phyloP scores from a whole-genome alignment of 306 rosid species.

The Pterocarpus santalinus region DNA sequence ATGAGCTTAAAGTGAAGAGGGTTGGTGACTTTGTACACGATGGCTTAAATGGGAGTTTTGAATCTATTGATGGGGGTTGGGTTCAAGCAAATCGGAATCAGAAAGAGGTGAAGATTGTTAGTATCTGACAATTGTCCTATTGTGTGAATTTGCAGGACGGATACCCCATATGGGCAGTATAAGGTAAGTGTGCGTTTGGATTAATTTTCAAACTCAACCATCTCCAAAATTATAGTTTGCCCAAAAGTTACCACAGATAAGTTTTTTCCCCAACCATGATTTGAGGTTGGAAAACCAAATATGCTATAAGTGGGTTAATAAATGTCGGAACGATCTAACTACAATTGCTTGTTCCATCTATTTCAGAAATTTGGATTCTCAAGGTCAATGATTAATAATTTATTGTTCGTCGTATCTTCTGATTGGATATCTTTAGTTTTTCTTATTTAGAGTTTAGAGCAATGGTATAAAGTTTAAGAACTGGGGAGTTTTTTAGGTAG shows the following conservation, averaged over 20 bases:
- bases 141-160: background rate
- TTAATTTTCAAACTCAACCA: background rate
- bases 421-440: slow-evolving; percentile 3
- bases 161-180: no score
- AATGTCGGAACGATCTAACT: background rate
- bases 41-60: slow-evolving; percentile 67
- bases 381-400: slow-evolving; percentile 13
- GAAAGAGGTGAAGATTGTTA: slow-evolving; percentile 37
- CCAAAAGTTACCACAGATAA: no score
- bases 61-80: slow-evolving; percentile 73
- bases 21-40: slow-evolving; percentile 74
- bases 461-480: background rate
- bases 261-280: background rate
- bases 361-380: slow-evolving; percentile 14
- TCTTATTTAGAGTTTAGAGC: background rate
- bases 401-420: background rate
- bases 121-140: slow-evolving; percentile 26
- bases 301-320: no score
- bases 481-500: background rate
- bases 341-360: slow-evolving; percentile 25
- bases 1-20: slow-evolving; percentile 63
- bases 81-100: slow-evolving; percentile 55
- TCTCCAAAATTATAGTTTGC: no score
- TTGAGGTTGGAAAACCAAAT: background rate
- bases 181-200: background rate